Percentiles rank a stretch among this genome's conserved stretches.
phyloP scores from a whole-genome alignment of 306 rosid genomes.

The Styphnolobium japonicum region DNA sequence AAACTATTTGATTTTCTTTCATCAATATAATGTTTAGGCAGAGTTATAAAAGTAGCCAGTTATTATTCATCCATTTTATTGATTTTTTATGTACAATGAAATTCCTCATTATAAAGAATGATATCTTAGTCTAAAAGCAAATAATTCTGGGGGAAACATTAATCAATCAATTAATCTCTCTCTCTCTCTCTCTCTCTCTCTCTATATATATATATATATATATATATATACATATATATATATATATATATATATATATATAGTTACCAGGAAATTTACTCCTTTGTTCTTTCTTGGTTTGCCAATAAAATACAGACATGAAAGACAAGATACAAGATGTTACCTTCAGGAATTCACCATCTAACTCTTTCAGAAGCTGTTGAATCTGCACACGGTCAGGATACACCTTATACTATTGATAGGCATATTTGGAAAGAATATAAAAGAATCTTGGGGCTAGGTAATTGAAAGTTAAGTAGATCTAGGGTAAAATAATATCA shows the following conservation, averaged over 20 bases:
- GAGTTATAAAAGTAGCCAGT: not conserved
- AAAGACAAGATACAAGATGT: not conserved
- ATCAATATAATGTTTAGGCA: not conserved
- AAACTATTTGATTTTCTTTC: not conserved
- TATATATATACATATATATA: too few species aligned
- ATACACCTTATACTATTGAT: constrained; percentile 5
- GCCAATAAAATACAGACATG: constrained; percentile 6
- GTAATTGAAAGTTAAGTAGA: not conserved
- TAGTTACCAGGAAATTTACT: not conserved
- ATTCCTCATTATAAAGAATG: not conserved
- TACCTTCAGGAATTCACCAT: constrained; percentile 89
- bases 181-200: too few species aligned
- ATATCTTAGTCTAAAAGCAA: not conserved
- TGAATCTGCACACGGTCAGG: constrained; percentile 60
- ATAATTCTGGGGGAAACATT: not conserved
- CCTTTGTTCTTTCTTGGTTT: not conserved
- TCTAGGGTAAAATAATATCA: not conserved
- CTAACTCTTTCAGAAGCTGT: constrained; percentile 74
- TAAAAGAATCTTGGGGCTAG: not conserved
- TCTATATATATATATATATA: too few species aligned
- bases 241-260: too few species aligned
- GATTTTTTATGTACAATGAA: not conserved
- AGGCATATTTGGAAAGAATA: not conserved
- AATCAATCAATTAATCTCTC: not conserved
- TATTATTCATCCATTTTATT: not conserved